Conservation (phyloP, 2,329 filamentous ascomycete species). For the Didymella keratinophila region DNA sequence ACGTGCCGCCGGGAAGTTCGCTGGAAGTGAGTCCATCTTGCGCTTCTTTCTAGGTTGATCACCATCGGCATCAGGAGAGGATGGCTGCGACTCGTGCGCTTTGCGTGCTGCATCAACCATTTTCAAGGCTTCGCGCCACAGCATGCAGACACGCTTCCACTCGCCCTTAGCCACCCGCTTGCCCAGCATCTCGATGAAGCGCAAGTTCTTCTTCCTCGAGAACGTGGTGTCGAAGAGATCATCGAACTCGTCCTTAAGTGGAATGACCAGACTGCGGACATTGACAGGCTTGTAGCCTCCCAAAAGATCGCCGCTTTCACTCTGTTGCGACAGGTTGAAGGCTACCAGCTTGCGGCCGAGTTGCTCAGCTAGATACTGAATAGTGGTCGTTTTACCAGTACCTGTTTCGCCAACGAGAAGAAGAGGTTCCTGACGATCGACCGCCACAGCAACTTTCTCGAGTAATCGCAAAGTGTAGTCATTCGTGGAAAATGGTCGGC, state of each 20-base stretch:
- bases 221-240: conserved; percentile 89
- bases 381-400: conserved; percentile 95
- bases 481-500: conserved; percentile 83
- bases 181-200: conserved; percentile 78
- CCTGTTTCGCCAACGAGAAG: conserved; percentile 98
- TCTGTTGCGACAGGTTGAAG: conserved; percentile 97
- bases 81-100: conserved; percentile 52
- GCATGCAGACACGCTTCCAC: conserved; percentile 83
- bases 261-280: conserved; percentile 83
- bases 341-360: conserved; percentile 87
- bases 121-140: conserved; percentile 88
- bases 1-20: conserved; percentile 65
- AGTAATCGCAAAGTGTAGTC: conserved; percentile 83
- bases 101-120: conserved; percentile 72
- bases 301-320: conserved; percentile 92
- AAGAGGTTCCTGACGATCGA: conserved; percentile 85
- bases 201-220: conserved; percentile 82
- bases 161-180: conserved; percentile 83
- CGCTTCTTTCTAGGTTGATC: conserved; percentile 78
- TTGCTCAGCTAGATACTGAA: conserved; percentile 87
- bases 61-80: conserved; percentile 52
- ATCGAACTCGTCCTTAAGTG: conserved; percentile 92
- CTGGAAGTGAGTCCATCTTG: conserved; percentile 64
- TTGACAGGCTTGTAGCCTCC: conserved; percentile 98
- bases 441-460: conserved; percentile 85